These are phyloP conservation scores for Lecanicillium sp. DNA, from an alignment of 2,329 filamentous ascomycete species.

Conservation along the genomic window DNA sequence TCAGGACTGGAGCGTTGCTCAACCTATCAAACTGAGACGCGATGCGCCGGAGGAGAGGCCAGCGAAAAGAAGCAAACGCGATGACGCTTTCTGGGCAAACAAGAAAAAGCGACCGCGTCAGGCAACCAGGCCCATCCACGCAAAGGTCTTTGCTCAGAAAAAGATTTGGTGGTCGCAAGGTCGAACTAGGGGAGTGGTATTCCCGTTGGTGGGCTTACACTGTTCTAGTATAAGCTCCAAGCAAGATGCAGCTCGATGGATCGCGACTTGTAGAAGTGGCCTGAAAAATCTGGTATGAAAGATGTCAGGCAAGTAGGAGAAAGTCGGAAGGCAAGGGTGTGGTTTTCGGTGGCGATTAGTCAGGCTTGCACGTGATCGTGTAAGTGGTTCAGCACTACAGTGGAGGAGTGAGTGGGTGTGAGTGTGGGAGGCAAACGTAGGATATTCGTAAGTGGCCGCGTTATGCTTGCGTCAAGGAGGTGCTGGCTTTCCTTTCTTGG, in stretches of 20 bases:
- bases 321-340: constrained; percentile 6
- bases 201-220: no score
- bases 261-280: constrained; percentile 14
- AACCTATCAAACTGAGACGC: neutral
- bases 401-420: neutral
- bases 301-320: constrained; percentile 6
- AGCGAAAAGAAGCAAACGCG: neutral
- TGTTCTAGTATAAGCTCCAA: constrained; percentile 8
- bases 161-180: no score
- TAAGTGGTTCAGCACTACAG: no score
- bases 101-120: no score
- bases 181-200: no score
- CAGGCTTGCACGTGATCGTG: constrained; percentile 5
- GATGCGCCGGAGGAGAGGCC: neutral
- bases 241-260: constrained; percentile 5
- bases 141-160: no score
- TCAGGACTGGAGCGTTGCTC: neutral
- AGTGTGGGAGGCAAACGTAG: constrained; percentile 1
- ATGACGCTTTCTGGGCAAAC: neutral
- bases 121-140: no score
- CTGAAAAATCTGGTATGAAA: constrained; percentile 28
- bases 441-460: neutral
- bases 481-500: neutral
- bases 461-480: neutral
- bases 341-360: constrained; percentile 1